Percentiles rank a stretch among this genome's conserved stretches.
These are phyloP conservation scores for Colletotrichum horii DNA, from an alignment of 2,329 filamentous ascomycete species.

Conservation along the genomic window DNA sequence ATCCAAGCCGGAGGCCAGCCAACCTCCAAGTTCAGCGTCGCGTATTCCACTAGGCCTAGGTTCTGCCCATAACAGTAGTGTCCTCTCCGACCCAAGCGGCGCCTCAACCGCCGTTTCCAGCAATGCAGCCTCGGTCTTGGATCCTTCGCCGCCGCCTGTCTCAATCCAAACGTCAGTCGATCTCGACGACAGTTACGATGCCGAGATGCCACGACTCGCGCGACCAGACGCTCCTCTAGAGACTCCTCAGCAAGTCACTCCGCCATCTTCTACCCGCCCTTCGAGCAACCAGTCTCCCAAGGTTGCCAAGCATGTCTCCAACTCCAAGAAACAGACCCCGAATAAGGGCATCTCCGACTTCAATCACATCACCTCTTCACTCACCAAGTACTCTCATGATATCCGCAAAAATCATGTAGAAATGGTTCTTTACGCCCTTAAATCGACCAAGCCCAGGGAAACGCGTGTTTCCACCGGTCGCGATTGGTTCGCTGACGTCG, in stretches of 20 bases:
- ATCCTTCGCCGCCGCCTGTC: slow-evolving; percentile 17
- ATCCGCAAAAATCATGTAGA: slow-evolving; percentile 51
- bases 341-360: slow-evolving; percentile 43
- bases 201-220: slow-evolving; percentile 12
- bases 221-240: background rate
- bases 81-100: slow-evolving; percentile 14
- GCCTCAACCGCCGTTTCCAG: slow-evolving; percentile 18
- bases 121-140: slow-evolving; percentile 18
- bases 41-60: background rate
- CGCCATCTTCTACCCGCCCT: slow-evolving; percentile 17
- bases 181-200: slow-evolving; percentile 8
- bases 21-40: background rate
- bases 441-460: slow-evolving; percentile 46
- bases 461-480: slow-evolving; percentile 44
- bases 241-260: slow-evolving; percentile 11
- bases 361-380: slow-evolving; percentile 31
- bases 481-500: slow-evolving; percentile 55
- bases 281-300: slow-evolving; percentile 32
- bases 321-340: slow-evolving; percentile 31
- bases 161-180: slow-evolving; percentile 18
- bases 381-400: slow-evolving; percentile 39
- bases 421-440: slow-evolving; percentile 49
- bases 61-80: background rate
- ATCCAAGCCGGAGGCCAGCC: slow-evolving; percentile 1
- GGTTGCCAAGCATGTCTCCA: slow-evolving; percentile 18